Percentiles rank a stretch among this genome's conserved stretches.
These are phyloP conservation scores for Aspergillus proliferans DNA, from an alignment of 2,329 filamentous ascomycete species.

Conservation along the genomic window DNA sequence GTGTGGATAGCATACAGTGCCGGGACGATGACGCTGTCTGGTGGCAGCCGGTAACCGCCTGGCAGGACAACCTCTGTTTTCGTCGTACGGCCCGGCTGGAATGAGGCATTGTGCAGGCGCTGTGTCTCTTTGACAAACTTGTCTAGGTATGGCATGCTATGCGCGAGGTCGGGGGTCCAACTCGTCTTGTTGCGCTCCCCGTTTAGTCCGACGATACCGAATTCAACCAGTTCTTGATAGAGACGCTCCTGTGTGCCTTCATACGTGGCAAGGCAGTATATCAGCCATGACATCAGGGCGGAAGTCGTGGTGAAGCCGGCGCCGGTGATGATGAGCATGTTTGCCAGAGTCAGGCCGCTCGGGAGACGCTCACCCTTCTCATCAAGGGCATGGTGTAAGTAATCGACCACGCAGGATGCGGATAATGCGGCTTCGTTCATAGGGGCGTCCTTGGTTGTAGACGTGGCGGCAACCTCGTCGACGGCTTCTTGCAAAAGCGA, in stretches of 20 bases:
- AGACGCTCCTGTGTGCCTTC: constrained; percentile 51
- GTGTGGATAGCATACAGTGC: constrained; percentile 44
- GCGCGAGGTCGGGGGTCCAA: constrained; percentile 38
- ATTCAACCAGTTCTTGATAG: constrained; percentile 50
- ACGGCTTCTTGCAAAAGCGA: constrained; percentile 10
- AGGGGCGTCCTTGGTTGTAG: constrained; percentile 2
- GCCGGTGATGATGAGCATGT: constrained; percentile 47
- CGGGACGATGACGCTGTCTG: constrained; percentile 49
- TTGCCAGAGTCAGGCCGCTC: constrained; percentile 25
- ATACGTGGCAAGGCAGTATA: constrained; percentile 50
- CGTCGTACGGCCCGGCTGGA: constrained; percentile 55
- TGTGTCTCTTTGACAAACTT: constrained; percentile 58
- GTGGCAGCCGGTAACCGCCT: constrained; percentile 53
- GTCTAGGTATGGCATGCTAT: constrained; percentile 38
- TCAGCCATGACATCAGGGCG: constrained; percentile 51
- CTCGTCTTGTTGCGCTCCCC: constrained; percentile 28
- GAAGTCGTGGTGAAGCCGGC: constrained; percentile 57
- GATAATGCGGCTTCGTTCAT: constrained; percentile 9
- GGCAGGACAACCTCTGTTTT: constrained; percentile 53
- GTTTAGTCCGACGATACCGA: constrained; percentile 29
- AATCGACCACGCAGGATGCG: constrained; percentile 14
- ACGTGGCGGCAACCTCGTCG: constrained; percentile 5
- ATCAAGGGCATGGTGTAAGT: constrained; percentile 27
- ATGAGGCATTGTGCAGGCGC: constrained; percentile 55
- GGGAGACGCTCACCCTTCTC: constrained; percentile 49